Base-by-base conservation (phyloP, 106 monocot species). In the Acanthochlamys bracteata region DNA sequence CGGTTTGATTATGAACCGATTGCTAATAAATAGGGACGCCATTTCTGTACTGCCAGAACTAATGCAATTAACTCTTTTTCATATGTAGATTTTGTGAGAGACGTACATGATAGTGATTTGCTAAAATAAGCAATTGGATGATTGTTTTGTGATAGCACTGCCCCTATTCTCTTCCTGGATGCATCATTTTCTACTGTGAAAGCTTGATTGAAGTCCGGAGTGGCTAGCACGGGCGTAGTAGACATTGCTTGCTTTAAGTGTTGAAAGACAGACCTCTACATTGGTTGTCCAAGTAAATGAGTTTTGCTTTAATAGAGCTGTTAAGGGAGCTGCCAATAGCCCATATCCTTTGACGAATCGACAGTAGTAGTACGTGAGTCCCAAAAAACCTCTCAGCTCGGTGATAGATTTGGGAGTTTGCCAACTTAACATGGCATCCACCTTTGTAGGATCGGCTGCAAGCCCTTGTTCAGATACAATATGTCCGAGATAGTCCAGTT, bases 371-470 rank as follows among this genome's bases (percentile, higher is more conserved):
- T 24, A 4, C 6, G 24, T 27, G 59, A 59, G 59, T 15, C 20
- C 22, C 23, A 59, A 13, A 8, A 59, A 59, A 59, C 59, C 26
- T 13, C 59, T 20, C 20, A 59, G 26, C 4, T 21, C 24, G 15
- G 23, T 59, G 15, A 25, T 14, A 20, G 19, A 21, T 19, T 12
- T 16, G 19, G 59, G 59, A 25, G 23, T 24, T 21, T 21, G 24
- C 59, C 59, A 59, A 25, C 25, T 24, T 59, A 24, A 24, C 26
- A 59, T 24, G 26, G 59, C 59, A 24, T 24, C 59, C 15, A 59
- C 33, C 33, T 59, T 59, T 59, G 8, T 8, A 25, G 59, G 59
- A 59, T 59, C 59, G 7, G 59, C 59, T 59, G 24, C 10, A 9
- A 25, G 15, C 15, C 24, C 59, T 7, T 7, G 24, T 0, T 6